Percentiles rank a stretch among this genome's conserved stretches.
Evolutionary conservation across 1,139 yeast genomes (phyloP).

Genomic region (Pichia terricola): DNA sequence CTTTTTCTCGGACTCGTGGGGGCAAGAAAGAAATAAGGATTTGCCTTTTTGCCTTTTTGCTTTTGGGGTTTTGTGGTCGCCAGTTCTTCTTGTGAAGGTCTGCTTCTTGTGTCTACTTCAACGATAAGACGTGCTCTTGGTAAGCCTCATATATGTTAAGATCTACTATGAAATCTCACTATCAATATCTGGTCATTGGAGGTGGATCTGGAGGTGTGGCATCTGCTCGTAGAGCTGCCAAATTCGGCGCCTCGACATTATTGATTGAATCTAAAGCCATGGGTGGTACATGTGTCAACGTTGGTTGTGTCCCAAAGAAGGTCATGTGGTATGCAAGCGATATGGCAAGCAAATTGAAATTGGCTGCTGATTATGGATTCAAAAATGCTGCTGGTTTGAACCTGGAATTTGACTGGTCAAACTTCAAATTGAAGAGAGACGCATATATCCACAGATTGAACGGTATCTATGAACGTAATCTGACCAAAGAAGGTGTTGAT

Average conservation of each 20-base stretch:
- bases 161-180: constrained; percentile 36
- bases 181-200: constrained; percentile 89
- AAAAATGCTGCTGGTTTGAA: constrained; percentile 27
- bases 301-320: constrained; percentile 98
- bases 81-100: too few species aligned
- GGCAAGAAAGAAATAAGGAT: too few species aligned
- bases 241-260: constrained; percentile 81
- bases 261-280: constrained; percentile 70
- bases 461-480: constrained; percentile 85
- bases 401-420: constrained; percentile 63
- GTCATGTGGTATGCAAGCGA: constrained; percentile 98
- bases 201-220: constrained; percentile 99
- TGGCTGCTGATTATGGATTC: constrained; percentile 79
- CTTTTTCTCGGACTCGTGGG: too few species aligned
- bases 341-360: constrained; percentile 62
- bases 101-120: too few species aligned
- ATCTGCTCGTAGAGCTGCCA: constrained; percentile 92
- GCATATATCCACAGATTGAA: constrained; percentile 81
- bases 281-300: constrained; percentile 99
- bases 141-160: background rate
- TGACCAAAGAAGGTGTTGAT: constrained; percentile 83
- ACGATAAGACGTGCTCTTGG: too few species aligned
- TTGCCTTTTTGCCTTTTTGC: too few species aligned
- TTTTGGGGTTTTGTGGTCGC: too few species aligned
- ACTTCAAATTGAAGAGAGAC: constrained; percentile 78